Evolutionary conservation across 345 rosid species (phyloP).

Genomic region (Brassica nigra): DNA sequence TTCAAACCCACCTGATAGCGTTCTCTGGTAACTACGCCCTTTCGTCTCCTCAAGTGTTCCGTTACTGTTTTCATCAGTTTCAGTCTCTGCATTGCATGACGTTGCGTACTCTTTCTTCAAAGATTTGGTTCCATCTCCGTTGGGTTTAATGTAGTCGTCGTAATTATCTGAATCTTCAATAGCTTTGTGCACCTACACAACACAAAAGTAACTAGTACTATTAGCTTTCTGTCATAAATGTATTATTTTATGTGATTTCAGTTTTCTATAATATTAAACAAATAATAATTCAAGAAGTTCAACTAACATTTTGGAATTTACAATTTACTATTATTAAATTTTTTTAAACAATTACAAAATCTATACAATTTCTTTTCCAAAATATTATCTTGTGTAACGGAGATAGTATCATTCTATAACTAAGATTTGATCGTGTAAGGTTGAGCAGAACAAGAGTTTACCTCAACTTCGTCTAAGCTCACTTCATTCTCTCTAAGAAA

Average conservation of each 20-base stretch:
- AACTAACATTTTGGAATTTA: too few species aligned
- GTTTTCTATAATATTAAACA: too few species aligned
- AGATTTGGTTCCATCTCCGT: slow-evolving; percentile 31
- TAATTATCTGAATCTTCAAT: slow-evolving; percentile 68
- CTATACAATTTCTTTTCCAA: too few species aligned
- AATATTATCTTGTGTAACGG: too few species aligned
- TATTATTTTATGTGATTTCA: too few species aligned
- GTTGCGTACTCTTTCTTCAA: slow-evolving; percentile 33
- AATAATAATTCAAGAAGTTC: too few species aligned
- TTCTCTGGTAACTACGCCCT: slow-evolving; percentile 54
- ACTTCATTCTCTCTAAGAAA: slow-evolving; percentile 74
- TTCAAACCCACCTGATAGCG: slow-evolving; percentile 75
- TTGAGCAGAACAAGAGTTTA: slow-evolving; percentile 33
- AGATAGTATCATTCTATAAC: background rate
- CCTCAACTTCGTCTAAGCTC: slow-evolving; percentile 65
- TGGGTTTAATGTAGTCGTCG: slow-evolving; percentile 39
- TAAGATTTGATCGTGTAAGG: background rate
- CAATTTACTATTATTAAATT: too few species aligned
- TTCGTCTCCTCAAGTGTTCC: slow-evolving; percentile 25
- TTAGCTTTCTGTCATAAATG: background rate
- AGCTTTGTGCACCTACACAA: slow-evolving; percentile 58
- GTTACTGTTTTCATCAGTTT: slow-evolving; percentile 30
- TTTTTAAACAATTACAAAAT: too few species aligned
- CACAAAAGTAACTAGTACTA: background rate
- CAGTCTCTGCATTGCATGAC: slow-evolving; percentile 30